phyloP scores from a whole-genome alignment of 495 filamentous ascomycete species.

The Talaromyces borbonicus region DNA sequence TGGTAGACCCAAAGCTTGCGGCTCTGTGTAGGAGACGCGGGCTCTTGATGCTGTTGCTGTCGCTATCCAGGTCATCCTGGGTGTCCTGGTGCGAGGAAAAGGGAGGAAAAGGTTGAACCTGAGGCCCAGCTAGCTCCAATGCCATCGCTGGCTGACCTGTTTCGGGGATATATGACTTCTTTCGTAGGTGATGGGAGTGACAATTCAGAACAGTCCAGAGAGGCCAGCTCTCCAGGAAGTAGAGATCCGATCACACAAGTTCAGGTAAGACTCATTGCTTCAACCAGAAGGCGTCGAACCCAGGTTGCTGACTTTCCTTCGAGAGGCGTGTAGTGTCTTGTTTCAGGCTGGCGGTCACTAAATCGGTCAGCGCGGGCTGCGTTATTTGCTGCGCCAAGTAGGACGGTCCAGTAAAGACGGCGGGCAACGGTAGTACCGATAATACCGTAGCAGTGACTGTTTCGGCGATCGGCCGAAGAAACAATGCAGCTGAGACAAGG shows the following conservation, averaged over 20 bases:
- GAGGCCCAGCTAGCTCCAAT: neutral
- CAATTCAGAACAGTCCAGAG: conserved; percentile 4
- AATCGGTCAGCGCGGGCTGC: too few species aligned
- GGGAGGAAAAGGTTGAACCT: neutral
- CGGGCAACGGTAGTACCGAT: too few species aligned
- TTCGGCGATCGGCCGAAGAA: too few species aligned
- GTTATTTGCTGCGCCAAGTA: too few species aligned
- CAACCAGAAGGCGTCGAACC: neutral
- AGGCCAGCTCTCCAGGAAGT: conserved; percentile 11
- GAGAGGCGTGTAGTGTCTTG: neutral
- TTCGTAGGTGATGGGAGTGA: too few species aligned
- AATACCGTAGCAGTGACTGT: too few species aligned
- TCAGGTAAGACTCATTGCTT: conserved; percentile 7
- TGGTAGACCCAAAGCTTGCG: conserved; percentile 26
- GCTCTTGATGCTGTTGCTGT: conserved; percentile 5
- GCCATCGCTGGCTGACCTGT: conserved; percentile 1
- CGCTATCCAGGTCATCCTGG: neutral
- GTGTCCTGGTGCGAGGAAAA: neutral
- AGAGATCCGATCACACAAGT: conserved; percentile 3
- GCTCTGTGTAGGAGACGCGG: conserved; percentile 22
- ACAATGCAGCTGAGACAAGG: too few species aligned
- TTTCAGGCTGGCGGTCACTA: neutral
- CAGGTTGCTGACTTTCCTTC: neutral
- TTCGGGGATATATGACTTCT: too few species aligned
- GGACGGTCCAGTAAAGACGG: too few species aligned